Evolutionary conservation across 805 yeast genomes (phyloP), one percentile per base, ranked within the genome.

Genomic region (Barnettozyma sucrosica): DNA sequence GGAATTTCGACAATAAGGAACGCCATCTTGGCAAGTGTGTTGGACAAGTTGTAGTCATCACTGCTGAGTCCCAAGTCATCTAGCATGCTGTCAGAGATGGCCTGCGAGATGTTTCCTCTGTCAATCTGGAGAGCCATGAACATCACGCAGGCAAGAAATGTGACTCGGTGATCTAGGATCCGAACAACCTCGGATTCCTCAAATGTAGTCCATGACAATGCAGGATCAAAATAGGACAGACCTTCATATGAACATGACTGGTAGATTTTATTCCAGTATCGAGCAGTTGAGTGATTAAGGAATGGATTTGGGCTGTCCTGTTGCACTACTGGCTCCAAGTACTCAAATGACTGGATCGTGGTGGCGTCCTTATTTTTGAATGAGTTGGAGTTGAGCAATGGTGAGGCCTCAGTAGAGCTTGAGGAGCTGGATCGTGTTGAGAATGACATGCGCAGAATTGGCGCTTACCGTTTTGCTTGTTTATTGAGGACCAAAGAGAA

Each of bases 41-140:
- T 76, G 16, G 85, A 87, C 19, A 67, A 59, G 58, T 83, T 83
- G 61, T 72, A 80, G 50, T 81, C 78, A 52, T 75, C 67, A 14
- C 82, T 79, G 11, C 72, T 71, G 59, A 83, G 56, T 2, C 65
- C 55, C 52, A 80, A 62, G 53, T 54, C 55, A 24, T 37, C 39
- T 20, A 54, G 42, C 46, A 54, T 54, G 51, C 76, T 71, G 52
- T 79, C 86, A 0, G 86, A 68, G 10, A 78, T 69, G 3, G 84
- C 83, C 56, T 79, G 83, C 3, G 67, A 58, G 41, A 81, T 56
- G 56, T 81, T 80, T 45, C 75, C 75, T 51, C 87, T 65, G 60
- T 79, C 85, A 43, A 79, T 57, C 54, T 81, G 79, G 44, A 81
- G 68, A 9, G 77, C 78, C 43, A 75, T 63, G 57, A 80, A 80